Conservation (phyloP, 768 basidiomycete species). For the Strobilomyces dryophilus region DNA sequence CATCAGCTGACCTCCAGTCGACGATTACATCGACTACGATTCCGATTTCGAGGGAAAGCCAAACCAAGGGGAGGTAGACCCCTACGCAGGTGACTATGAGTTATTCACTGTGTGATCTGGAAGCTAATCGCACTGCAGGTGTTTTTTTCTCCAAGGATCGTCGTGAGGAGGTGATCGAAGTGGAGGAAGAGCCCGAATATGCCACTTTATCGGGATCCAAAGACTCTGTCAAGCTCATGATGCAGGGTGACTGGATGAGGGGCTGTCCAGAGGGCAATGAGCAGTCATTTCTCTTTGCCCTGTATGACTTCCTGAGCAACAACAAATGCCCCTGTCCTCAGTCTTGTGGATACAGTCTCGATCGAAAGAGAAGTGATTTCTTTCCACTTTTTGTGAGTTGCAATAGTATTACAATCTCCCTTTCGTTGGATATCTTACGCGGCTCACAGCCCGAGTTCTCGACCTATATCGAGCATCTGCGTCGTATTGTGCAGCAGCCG, state of each 20-base stretch:
- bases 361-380: slow-evolving; percentile 71
- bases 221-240: slow-evolving; percentile 63
- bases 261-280: slow-evolving; percentile 94
- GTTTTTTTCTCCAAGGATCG: slow-evolving; percentile 96
- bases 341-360: slow-evolving; percentile 60
- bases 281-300: slow-evolving; percentile 81
- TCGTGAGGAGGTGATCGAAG: slow-evolving; percentile 87
- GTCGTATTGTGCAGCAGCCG: slow-evolving; percentile 48
- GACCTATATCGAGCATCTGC: slow-evolving; percentile 63
- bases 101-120: background rate
- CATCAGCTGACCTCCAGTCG: slow-evolving; percentile 31
- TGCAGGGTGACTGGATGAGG: slow-evolving; percentile 95
- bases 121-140: slow-evolving; percentile 40
- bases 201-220: slow-evolving; percentile 39
- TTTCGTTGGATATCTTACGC: slow-evolving; percentile 8
- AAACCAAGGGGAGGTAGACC: slow-evolving; percentile 65
- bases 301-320: slow-evolving; percentile 70
- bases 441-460: slow-evolving; percentile 62
- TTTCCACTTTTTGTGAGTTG: slow-evolving; percentile 74
- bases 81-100: slow-evolving; percentile 67
- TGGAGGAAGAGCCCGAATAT: slow-evolving; percentile 72
- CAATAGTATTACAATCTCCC: background rate
- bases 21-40: slow-evolving; percentile 75
- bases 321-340: slow-evolving; percentile 68
- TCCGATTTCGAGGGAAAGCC: slow-evolving; percentile 62